Base-by-base conservation (phyloP, 2,329 filamentous ascomycete species). In the Pseudocercospora pini-densiflorae region DNA sequence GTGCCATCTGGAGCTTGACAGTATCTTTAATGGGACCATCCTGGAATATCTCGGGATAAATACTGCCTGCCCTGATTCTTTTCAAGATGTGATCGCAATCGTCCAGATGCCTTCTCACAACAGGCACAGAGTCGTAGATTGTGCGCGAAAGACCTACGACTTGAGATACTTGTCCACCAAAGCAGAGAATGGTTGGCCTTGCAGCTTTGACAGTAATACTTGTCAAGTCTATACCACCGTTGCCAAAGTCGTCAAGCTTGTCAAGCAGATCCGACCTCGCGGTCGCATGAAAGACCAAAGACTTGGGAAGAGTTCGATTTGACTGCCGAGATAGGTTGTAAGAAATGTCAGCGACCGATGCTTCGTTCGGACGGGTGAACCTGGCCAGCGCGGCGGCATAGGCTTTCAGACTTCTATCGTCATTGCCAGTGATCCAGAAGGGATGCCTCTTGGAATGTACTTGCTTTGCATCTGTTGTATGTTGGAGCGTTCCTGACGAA, bases 21-120 rank as follows among this genome's bases (percentile, higher is more conserved):
- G 58, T 36, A 36, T 70, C 66, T 12, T n/a, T 16, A 21, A 68
- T 40, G 5, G 68, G 63, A 9, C 33, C 53, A 4, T 31, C 14
- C 7, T 66, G 31, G 61, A 70, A 70, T 6, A 70, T 64, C 24
- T 6, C 49, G 10, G 68, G 68, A 24, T 61, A 68, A 57, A 70
- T 68, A 21, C 63, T 58, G 1, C 45, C 51, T 24, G 55, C 53
- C 5, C 68, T 66, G 16, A 63, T 61, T n/a, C 23, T 21, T 8
- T 14, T 7, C 12, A 62, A 21, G 16, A 61, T 14, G 12, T 36
- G 45, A 43, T 70, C 61, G 36, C 68, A 70, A 4, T 19, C 23
- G 21, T 70, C 63, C 19, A 70, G 21, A 36, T 70, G 63, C 29
- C 4, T 12, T 29, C 68, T 66, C 9, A 68, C 23, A 2, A 59